Percentiles rank a stretch among this genome's conserved stretches.
phyloP scores from a whole-genome alignment of 495 filamentous ascomycete species.

The Rusavskia elegans region DNA sequence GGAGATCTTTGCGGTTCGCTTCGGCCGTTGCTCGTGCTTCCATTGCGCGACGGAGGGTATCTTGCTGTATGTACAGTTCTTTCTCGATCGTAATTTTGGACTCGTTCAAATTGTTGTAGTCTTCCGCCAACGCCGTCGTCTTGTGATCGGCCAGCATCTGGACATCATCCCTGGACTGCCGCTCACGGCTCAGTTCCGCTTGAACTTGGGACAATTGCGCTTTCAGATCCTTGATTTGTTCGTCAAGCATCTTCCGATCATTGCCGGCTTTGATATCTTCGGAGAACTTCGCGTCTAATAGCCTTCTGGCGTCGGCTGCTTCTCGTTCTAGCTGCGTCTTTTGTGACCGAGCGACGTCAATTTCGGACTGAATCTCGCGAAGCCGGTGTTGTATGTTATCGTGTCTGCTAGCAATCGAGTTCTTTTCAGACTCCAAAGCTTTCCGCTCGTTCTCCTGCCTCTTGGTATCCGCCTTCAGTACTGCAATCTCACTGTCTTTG shows the following conservation, averaged over 20 bases:
- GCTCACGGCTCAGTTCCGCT: conserved; percentile 75
- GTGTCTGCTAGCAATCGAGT: conserved; percentile 50
- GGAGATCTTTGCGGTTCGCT: conserved; percentile 74
- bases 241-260: conserved; percentile 70
- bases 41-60: conserved; percentile 74
- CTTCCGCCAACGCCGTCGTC: conserved; percentile 59
- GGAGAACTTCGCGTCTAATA: conserved; percentile 75
- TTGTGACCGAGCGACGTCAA: conserved; percentile 72
- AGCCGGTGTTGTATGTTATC: conserved; percentile 65
- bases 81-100: conserved; percentile 96
- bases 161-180: conserved; percentile 92
- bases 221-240: conserved; percentile 78
- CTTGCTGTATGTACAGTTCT: conserved; percentile 95
- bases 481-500: conserved; percentile 83
- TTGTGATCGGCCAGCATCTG: conserved; percentile 85
- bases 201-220: conserved; percentile 69
- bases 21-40: conserved; percentile 67
- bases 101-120: conserved; percentile 78
- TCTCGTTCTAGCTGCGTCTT: conserved; percentile 73
- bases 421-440: conserved; percentile 59
- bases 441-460: conserved; percentile 64
- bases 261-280: conserved; percentile 79
- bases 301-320: conserved; percentile 68
- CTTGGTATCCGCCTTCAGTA: conserved; percentile 70
- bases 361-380: conserved; percentile 72